Evolutionary conservation across 176 grass and related monocot genomes (phyloP).

Genomic region (Areca catechu): DNA sequence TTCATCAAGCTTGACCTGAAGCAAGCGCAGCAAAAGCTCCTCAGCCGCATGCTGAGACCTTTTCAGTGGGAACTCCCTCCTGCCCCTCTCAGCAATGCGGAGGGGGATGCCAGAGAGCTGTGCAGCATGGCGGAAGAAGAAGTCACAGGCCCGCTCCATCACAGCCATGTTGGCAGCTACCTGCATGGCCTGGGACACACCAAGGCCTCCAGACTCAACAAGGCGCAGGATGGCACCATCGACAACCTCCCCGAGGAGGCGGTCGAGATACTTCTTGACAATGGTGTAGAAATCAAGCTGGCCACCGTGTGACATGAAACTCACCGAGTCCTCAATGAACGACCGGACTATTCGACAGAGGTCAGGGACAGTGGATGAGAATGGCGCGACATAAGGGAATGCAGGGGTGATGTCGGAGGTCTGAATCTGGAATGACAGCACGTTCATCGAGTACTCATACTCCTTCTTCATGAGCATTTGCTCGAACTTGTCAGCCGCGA

Average conservation of each 20-base stretch:
- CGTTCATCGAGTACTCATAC: slow-evolving; percentile 99
- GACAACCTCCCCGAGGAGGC: slow-evolving; percentile 68
- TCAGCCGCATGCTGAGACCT: slow-evolving; percentile 66
- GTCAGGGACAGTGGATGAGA: slow-evolving; percentile 83
- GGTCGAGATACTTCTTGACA: slow-evolving; percentile 89
- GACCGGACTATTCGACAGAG: slow-evolving; percentile 92
- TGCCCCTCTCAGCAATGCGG: slow-evolving; percentile 54
- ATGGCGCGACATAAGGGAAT: slow-evolving; percentile 87
- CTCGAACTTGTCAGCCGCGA: slow-evolving; percentile 84
- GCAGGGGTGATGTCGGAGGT: slow-evolving; percentile 88
- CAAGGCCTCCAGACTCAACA: slow-evolving; percentile 58
- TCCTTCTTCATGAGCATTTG: slow-evolving; percentile 99
- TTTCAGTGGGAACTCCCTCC: slow-evolving; percentile 67
- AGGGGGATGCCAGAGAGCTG: slow-evolving; percentile 74
- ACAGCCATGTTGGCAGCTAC: slow-evolving; percentile 88
- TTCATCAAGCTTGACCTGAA: slow-evolving; percentile 69
- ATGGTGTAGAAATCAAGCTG: slow-evolving; percentile 71
- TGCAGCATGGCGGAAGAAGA: slow-evolving; percentile 81
- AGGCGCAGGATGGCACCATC: slow-evolving; percentile 62
- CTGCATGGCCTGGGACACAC: slow-evolving; percentile 93
- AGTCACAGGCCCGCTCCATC: slow-evolving; percentile 94
- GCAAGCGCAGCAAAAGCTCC: slow-evolving; percentile 51
- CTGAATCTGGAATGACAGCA: slow-evolving; percentile 93
- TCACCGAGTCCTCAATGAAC: slow-evolving; percentile 93
- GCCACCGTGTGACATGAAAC: slow-evolving; percentile 93